These are phyloP conservation scores for Puccinia polysora DNA, from an alignment of 1,284 basidiomycete species.

Conservation along the genomic window DNA sequence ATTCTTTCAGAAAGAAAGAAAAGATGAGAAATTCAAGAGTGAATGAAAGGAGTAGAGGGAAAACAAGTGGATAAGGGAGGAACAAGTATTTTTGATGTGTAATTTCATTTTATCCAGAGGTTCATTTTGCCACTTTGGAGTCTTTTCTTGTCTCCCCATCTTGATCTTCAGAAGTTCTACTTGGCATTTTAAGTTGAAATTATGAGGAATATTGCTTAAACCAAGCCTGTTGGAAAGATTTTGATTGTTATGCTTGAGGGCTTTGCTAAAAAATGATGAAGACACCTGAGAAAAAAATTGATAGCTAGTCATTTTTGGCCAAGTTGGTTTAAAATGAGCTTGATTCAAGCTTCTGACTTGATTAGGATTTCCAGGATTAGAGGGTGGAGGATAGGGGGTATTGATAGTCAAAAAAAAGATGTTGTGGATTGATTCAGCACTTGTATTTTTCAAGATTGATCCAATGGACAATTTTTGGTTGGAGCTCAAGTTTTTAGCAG, in stretches of 20 bases:
- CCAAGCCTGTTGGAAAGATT: neutral
- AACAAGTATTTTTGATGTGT: too few relatives aligned
- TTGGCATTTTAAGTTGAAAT: slow-evolving; percentile 12
- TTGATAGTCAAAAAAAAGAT: slow-evolving; percentile 32
- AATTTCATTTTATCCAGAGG: too few relatives aligned
- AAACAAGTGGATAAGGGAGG: too few relatives aligned
- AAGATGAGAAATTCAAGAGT: too few relatives aligned
- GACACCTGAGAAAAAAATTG: slow-evolving; percentile 6
- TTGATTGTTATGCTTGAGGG: slow-evolving; percentile 4
- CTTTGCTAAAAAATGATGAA: neutral
- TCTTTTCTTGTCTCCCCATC: neutral
- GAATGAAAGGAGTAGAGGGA: too few relatives aligned
- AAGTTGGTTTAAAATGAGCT: slow-evolving; percentile 7
- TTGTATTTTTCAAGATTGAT: slow-evolving; percentile 4
- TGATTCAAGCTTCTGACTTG: neutral
- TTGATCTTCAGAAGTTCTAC: neutral
- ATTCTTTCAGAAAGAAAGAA: too few relatives aligned
- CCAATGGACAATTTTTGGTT: neutral
- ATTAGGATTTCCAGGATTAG: slow-evolving; percentile 13
- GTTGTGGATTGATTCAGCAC: slow-evolving; percentile 29
- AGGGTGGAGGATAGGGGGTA: slow-evolving; percentile 15
- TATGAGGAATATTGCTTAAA: neutral
- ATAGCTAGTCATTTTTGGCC: slow-evolving; percentile 28
- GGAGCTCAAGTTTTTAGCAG: neutral
- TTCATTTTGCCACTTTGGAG: neutral